Percentiles rank a stretch among this genome's conserved stretches.
Conservation (phyloP, 2,329 filamentous ascomycete genomes). For the Ophiostoma triangulosporum region DNA sequence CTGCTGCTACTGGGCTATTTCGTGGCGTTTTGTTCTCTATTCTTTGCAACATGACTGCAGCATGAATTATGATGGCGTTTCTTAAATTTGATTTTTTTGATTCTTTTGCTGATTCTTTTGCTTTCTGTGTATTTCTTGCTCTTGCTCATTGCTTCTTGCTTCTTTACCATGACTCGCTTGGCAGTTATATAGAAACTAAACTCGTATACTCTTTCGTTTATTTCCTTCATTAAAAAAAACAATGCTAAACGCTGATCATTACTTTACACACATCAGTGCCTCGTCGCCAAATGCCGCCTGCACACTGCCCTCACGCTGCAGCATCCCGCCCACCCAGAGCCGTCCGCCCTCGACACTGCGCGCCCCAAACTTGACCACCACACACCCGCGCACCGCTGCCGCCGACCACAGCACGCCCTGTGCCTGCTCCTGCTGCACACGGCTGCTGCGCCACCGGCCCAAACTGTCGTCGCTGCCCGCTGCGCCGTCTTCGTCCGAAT, state of each 20-base stretch:
- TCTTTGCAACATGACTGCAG: neutral
- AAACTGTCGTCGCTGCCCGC: slow-evolving; percentile 21
- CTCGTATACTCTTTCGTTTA: too few species aligned
- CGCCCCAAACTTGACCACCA: slow-evolving; percentile 84
- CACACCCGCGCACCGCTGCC: slow-evolving; percentile 65
- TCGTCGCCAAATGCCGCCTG: slow-evolving; percentile 62
- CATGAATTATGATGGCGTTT: neutral
- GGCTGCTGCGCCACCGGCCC: slow-evolving; percentile 40
- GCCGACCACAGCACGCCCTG: slow-evolving; percentile 67
- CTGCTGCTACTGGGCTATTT: neutral
- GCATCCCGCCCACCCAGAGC: slow-evolving; percentile 64
- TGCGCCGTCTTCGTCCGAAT: slow-evolving; percentile 30
- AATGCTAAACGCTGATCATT: neutral
- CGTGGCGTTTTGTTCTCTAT: neutral
- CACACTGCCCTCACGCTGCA: slow-evolving; percentile 62
- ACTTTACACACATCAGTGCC: slow-evolving; percentile 61
- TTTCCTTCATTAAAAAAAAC: too few species aligned
- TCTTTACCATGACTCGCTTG: neutral
- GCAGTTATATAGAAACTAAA: neutral
- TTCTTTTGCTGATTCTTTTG: neutral
- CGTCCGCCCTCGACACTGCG: slow-evolving; percentile 67
- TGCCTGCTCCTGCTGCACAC: slow-evolving; percentile 44
- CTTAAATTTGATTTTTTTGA: too few species aligned
- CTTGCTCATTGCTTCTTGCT: neutral
- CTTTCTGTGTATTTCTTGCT: neutral